phyloP scores from a whole-genome alignment of 441 rosid genomes.

The Populus hybrid region DNA sequence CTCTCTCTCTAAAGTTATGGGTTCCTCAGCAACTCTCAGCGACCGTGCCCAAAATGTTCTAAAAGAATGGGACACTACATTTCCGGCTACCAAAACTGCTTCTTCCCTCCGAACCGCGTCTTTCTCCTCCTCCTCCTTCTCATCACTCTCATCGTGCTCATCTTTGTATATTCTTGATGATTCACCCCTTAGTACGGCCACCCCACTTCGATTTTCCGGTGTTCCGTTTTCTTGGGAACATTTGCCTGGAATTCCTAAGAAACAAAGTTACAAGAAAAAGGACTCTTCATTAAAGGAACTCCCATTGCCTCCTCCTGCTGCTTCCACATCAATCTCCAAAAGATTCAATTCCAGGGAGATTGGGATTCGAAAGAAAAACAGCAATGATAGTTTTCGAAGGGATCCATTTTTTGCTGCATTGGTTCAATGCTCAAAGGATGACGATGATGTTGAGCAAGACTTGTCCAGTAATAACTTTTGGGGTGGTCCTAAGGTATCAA shows the following conservation, averaged over 20 bases:
- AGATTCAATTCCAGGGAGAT: constrained; percentile 5
- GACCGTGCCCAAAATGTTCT: constrained; percentile 17
- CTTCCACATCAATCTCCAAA: constrained; percentile 23
- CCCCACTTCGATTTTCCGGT: constrained; percentile 55
- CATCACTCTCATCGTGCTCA: constrained; percentile 36
- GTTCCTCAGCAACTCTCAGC: too few species aligned
- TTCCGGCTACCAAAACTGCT: constrained; percentile 18
- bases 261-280: constrained; percentile 27
- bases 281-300: constrained; percentile 37
- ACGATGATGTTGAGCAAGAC: not conserved
- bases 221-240: constrained; percentile 93
- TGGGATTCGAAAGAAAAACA: constrained; percentile 23
- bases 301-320: constrained; percentile 80
- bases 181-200: constrained; percentile 44
- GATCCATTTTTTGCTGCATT: constrained; percentile 82
- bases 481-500: constrained; percentile 34
- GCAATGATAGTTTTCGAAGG: constrained; percentile 16
- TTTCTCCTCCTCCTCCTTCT: constrained; percentile 40
- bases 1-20: too few species aligned
- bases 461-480: constrained; percentile 8
- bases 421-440: constrained; percentile 69
- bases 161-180: constrained; percentile 36
- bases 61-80: constrained; percentile 20
- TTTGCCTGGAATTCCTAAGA: constrained; percentile 83
- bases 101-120: constrained; percentile 21